Percentiles rank a stretch among this genome's conserved stretches.
Evolutionary conservation across 495 filamentous ascomycete genomes (phyloP).

Genomic region (Penicillium subrubescens): DNA sequence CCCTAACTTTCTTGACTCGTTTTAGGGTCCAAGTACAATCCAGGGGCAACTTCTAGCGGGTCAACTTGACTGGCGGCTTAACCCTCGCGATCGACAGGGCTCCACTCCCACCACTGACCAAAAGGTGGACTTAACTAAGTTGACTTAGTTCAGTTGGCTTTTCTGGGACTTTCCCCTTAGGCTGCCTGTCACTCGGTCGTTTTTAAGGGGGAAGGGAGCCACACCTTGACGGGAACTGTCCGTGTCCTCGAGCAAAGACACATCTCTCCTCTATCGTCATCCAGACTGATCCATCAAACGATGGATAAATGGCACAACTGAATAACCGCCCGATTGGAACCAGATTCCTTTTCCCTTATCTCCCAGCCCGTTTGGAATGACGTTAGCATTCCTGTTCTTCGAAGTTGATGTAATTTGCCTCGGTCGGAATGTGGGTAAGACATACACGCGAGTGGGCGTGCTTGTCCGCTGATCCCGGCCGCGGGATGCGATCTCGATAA

Average conservation of each 20-base stretch:
- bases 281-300: not conserved
- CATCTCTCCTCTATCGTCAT: not conserved
- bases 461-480: not conserved
- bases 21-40: constrained; percentile 9
- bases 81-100: constrained; percentile 18
- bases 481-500: constrained; percentile 11
- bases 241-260: not conserved
- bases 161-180: too few relatives aligned
- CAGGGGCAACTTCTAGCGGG: constrained; percentile 9
- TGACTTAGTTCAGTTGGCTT: not conserved
- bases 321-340: not conserved
- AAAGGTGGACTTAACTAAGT: constrained; percentile 2
- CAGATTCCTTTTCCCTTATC: constrained; percentile 1
- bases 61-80: constrained; percentile 1
- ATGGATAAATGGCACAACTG: not conserved
- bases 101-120: constrained; percentile 11
- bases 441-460: constrained; percentile 10
- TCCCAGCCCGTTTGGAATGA: constrained; percentile 22
- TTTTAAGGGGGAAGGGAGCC: not conserved
- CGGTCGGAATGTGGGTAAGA: constrained; percentile 18
- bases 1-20: not conserved
- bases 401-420: constrained; percentile 20
- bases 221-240: not conserved
- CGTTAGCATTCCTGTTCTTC: constrained; percentile 19
- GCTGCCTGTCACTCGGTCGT: not conserved